Evolutionary conservation across 1,139 yeast genomes (phyloP).

Genomic region (Zygosaccharomyces pseudobailii): DNA sequence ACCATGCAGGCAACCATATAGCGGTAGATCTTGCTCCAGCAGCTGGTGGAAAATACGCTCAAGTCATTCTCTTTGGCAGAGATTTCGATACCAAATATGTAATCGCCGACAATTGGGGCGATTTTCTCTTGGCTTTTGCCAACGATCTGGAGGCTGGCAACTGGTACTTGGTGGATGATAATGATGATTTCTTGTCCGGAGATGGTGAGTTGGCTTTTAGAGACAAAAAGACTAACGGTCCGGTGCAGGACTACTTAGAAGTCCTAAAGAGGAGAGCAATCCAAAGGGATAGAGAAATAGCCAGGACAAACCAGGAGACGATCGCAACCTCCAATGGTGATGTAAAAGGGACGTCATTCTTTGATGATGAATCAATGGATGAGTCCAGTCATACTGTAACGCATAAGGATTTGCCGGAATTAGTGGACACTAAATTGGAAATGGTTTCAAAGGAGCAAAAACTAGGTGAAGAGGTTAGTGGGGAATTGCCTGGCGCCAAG

Average conservation of each 20-base stretch:
- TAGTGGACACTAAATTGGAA: background rate
- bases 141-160: slow-evolving; percentile 78
- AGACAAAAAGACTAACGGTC: slow-evolving; percentile 47
- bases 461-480: slow-evolving; percentile 6
- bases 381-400: slow-evolving; percentile 5
- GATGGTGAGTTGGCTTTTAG: slow-evolving; percentile 70
- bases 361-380: slow-evolving; percentile 5
- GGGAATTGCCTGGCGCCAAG: slow-evolving; percentile 3
- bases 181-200: slow-evolving; percentile 56
- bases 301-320: background rate
- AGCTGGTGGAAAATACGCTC: slow-evolving; percentile 68
- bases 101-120: slow-evolving; percentile 81
- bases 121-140: slow-evolving; percentile 71
- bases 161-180: slow-evolving; percentile 55
- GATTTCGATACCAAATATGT: slow-evolving; percentile 81
- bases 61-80: slow-evolving; percentile 81
- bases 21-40: slow-evolving; percentile 90
- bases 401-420: slow-evolving; percentile 4
- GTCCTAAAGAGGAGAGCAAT: slow-evolving; percentile 48
- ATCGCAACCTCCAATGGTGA: background rate
- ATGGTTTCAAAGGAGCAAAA: slow-evolving; percentile 2
- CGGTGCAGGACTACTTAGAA: slow-evolving; percentile 56
- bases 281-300: slow-evolving; percentile 22
- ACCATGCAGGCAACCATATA: slow-evolving; percentile 82
- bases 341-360: background rate